Conservation (phyloP, 768 basidiomycete genomes). For the Solioccasus polychromus region DNA sequence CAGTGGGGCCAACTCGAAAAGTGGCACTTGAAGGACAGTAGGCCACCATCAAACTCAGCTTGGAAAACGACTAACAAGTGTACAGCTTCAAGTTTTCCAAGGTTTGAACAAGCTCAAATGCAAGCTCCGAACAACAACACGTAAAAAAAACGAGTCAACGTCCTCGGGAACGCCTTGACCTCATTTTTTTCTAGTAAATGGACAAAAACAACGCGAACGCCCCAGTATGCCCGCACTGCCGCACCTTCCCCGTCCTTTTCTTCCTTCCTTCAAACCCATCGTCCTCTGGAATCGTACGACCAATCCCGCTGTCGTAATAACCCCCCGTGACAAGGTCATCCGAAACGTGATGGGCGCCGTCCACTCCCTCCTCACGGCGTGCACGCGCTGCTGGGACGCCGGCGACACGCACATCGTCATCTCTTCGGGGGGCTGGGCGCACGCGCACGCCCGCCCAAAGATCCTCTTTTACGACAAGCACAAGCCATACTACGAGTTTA, state of each 20-base stretch:
- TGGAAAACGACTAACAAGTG: no score
- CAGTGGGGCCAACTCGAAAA: no score
- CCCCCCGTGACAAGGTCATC: no score
- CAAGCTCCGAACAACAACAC: no score
- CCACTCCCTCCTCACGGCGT: constrained; percentile 14
- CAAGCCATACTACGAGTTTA: constrained; percentile 67
- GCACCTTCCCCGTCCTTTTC: not conserved
- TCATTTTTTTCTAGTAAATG: constrained; percentile 9
- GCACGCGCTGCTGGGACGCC: constrained; percentile 25
- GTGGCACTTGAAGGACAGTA: no score
- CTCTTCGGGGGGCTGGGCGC: constrained; percentile 22
- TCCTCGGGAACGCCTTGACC: constrained; percentile 11
- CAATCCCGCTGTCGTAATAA: no score
- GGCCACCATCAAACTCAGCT: no score
- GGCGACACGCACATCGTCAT: constrained; percentile 29
- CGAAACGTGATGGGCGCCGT: constrained; percentile 16
- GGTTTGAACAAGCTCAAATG: no score
- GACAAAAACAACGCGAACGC: constrained; percentile 1
- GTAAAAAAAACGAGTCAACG: not conserved
- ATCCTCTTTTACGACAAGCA: constrained; percentile 65
- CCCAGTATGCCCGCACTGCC: constrained; percentile 16
- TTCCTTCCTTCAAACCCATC: not conserved
- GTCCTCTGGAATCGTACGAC: no score
- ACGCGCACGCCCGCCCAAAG: constrained; percentile 23
- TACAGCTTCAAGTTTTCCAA: no score